These are phyloP conservation scores for Aureobasidium lini DNA, from an alignment of 2,329 filamentous ascomycete species.

Conservation along the genomic window DNA sequence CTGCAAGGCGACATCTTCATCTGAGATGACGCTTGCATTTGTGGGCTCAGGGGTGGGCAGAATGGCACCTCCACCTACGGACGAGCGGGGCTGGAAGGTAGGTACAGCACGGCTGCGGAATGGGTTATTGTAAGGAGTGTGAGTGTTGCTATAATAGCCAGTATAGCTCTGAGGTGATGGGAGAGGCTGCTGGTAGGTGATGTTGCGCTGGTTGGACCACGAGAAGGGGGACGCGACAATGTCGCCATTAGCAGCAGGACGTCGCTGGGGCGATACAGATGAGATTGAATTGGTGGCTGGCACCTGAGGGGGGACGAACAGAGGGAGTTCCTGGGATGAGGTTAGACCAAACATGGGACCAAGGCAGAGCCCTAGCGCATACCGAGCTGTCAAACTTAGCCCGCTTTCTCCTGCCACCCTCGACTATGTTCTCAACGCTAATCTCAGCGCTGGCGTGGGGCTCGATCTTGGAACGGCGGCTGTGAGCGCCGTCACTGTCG, in stretches of 20 bases:
- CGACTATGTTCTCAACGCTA: constrained; percentile 95
- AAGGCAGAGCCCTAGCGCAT: constrained; percentile 41
- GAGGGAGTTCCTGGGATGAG: constrained; percentile 69
- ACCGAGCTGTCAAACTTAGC: constrained; percentile 96
- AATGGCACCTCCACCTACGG: constrained; percentile 47
- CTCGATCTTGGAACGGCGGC: constrained; percentile 70
- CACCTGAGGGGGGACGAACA: constrained; percentile 92
- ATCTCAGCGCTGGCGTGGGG: constrained; percentile 93
- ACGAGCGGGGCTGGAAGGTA: constrained; percentile 34
- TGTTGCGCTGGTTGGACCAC: constrained; percentile 69
- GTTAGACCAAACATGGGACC: constrained; percentile 16
- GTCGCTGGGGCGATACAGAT: constrained; percentile 88
- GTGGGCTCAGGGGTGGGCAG: constrained; percentile 95
- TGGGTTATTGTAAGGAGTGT: constrained; percentile 6
- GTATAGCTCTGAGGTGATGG: constrained; percentile 76
- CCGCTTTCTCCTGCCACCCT: constrained; percentile 89
- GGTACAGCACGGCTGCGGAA: constrained; percentile 52
- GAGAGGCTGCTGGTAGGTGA: constrained; percentile 66
- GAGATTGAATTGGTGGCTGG: constrained; percentile 92
- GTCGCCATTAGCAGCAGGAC: constrained; percentile 60
- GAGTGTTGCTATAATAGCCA: constrained; percentile 14
- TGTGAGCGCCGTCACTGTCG: constrained; percentile 75
- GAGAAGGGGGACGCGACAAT: constrained; percentile 57
- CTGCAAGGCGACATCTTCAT: constrained; percentile 95
- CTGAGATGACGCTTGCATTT: constrained; percentile 91